Evolutionary conservation across 768 basidiomycete genomes (phyloP).

Genomic region (Boletus rex-veris): DNA sequence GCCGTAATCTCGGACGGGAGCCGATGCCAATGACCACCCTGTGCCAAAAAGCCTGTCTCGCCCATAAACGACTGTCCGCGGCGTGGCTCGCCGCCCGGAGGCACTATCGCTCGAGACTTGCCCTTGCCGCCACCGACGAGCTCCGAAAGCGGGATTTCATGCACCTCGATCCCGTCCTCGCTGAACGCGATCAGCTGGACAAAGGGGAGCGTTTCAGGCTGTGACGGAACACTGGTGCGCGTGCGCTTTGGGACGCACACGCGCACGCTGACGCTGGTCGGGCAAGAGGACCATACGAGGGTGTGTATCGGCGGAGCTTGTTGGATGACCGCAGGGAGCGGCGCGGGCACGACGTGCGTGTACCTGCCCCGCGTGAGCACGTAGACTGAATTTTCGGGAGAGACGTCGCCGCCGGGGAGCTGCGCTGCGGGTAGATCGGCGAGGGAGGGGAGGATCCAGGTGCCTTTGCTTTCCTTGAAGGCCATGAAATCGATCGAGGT

Average conservation of each 20-base stretch:
- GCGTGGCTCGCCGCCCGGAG: constrained; percentile 34
- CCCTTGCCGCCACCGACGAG: constrained; percentile 26
- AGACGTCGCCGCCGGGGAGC: constrained; percentile 13
- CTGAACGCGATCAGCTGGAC: constrained; percentile 70
- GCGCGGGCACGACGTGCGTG: constrained; percentile 66
- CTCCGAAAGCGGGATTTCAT: constrained; percentile 58
- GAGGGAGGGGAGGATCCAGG: constrained; percentile 27
- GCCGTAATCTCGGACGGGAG: constrained; percentile 19
- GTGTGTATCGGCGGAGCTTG: constrained; percentile 49
- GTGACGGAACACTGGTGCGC: background rate
- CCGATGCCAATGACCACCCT: constrained; percentile 49
- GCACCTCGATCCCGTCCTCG: constrained; percentile 70
- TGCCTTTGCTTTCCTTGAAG: constrained; percentile 34
- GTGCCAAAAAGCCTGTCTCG: constrained; percentile 46
- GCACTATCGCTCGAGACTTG: constrained; percentile 34
- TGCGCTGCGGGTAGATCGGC: constrained; percentile 23
- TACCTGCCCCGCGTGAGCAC: constrained; percentile 66
- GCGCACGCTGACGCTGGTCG: constrained; percentile 53
- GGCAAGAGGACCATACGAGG: constrained; percentile 56
- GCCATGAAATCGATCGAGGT: constrained; percentile 43
- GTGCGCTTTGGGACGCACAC: constrained; percentile 36
- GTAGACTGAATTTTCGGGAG: constrained; percentile 44
- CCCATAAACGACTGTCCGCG: constrained; percentile 63
- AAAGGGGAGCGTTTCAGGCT: constrained; percentile 33
- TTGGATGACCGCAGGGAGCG: constrained; percentile 54